phyloP scores from a whole-genome alignment of 2,329 filamentous ascomycete species.

The Coccinonectria pachysandricola region DNA sequence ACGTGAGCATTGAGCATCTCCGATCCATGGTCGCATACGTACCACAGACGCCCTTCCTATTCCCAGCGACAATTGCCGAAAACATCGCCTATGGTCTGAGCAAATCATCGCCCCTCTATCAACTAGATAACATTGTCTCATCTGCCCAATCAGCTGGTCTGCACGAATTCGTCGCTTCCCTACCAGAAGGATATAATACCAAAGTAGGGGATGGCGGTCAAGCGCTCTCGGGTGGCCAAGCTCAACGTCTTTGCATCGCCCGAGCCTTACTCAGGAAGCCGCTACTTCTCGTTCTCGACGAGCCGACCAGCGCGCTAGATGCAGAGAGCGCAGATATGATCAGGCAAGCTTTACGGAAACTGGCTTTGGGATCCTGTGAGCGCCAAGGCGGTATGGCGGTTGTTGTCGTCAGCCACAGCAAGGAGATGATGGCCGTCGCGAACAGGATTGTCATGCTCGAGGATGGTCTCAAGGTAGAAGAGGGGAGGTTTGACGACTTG shows the following conservation, averaged over 20 bases:
- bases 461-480: conserved; percentile 54
- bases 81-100: conserved; percentile 77
- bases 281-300: conserved; percentile 68
- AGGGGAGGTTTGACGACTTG: conserved; percentile 56
- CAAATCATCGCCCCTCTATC: conserved; percentile 39
- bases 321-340: conserved; percentile 54
- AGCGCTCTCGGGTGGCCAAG: conserved; percentile 68
- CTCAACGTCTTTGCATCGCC: conserved; percentile 72
- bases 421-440: conserved; percentile 78
- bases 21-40: conserved; percentile 57
- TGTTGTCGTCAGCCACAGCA: conserved; percentile 71
- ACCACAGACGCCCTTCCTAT: conserved; percentile 62
- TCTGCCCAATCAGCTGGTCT: conserved; percentile 55
- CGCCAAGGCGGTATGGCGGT: conserved; percentile 46
- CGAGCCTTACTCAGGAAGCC: conserved; percentile 65
- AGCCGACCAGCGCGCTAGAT: conserved; percentile 77
- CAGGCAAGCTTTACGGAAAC: conserved; percentile 45
- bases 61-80: conserved; percentile 63
- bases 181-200: conserved; percentile 53
- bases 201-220: conserved; percentile 67
- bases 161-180: conserved; percentile 63
- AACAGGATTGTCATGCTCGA: conserved; percentile 64
- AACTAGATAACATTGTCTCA: conserved; percentile 30
- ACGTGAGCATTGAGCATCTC: conserved; percentile 50
- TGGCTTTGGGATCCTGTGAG: conserved; percentile 31